Evolutionary conservation across 2,329 filamentous ascomycete species (phyloP).

Genomic region (Neonectria faginata): DNA sequence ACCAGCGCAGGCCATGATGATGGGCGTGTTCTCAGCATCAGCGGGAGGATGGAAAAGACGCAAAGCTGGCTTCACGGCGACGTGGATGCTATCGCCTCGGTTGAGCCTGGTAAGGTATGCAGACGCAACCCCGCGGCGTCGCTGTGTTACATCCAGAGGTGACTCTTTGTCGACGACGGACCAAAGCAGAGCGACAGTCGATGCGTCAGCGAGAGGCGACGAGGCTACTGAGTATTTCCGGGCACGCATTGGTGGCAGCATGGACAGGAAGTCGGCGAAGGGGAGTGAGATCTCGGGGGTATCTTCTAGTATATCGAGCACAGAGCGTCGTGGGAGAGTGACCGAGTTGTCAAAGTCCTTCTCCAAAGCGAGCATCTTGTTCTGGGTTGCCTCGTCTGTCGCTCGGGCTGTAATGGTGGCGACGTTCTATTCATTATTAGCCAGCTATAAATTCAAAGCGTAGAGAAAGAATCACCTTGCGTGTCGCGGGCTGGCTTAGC

Average conservation of each 20-base stretch:
- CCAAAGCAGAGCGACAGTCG: conserved; percentile 71
- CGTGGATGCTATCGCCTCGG: conserved; percentile 53
- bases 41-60: conserved; percentile 59
- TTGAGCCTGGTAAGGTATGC: conserved; percentile 65
- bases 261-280: conserved; percentile 69
- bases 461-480: conserved; percentile 58
- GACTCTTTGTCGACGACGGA: conserved; percentile 68
- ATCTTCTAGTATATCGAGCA: conserved; percentile 72
- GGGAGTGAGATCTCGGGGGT: conserved; percentile 65
- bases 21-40: conserved; percentile 55
- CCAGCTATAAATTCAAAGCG: not conserved
- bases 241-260: conserved; percentile 71
- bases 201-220: conserved; percentile 69
- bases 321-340: conserved; percentile 62
- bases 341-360: conserved; percentile 55
- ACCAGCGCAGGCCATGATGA: conserved; percentile 61
- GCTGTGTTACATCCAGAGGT: conserved; percentile 50
- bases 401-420: conserved; percentile 34
- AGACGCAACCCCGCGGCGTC: conserved; percentile 67
- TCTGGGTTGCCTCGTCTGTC: conserved; percentile 50
- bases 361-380: conserved; percentile 54
- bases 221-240: conserved; percentile 73
- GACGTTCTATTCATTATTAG: conserved; percentile 47
- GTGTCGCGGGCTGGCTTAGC: conserved; percentile 74
- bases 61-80: conserved; percentile 58